A percentile compares a stretch with the other conserved stretches of the same genome.
Evolutionary conservation across 192 early-diverging fungal genomes (phyloP).

Genomic region (Coemansia sp.): DNA sequence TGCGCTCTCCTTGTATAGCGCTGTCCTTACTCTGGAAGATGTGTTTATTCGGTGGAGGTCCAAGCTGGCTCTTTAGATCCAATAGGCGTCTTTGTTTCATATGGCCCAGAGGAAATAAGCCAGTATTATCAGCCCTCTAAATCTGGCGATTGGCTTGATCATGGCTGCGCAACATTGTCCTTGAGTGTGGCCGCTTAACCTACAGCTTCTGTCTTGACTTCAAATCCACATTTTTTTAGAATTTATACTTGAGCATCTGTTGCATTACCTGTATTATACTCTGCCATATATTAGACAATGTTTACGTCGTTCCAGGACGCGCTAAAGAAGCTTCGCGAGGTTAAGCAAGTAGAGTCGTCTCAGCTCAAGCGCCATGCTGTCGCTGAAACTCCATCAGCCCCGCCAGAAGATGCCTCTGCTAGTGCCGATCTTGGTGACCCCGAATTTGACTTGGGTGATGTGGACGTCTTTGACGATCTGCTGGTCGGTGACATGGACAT

Average conservation of each 20-base stretch:
- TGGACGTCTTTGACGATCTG: constrained; percentile 25
- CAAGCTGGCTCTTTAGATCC: not conserved
- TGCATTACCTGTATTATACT: not conserved
- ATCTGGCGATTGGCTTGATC: not conserved
- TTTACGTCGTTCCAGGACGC: constrained; percentile 35
- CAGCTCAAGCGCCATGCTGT: constrained; percentile 23
- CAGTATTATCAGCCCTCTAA: not conserved
- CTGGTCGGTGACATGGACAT: not conserved
- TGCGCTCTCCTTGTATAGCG: constrained; percentile 14
- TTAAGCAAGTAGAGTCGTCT: constrained; percentile 15
- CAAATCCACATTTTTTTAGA: not conserved
- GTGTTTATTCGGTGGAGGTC: constrained; percentile 20
- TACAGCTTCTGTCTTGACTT: not conserved
- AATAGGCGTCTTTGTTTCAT: no score
- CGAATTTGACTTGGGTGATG: constrained; percentile 27
- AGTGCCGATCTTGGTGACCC: constrained; percentile 11
- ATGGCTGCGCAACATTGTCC: not conserved
- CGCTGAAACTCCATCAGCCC: not conserved
- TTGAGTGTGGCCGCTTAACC: not conserved
- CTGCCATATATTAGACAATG: constrained; percentile 7
- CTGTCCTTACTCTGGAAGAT: constrained; percentile 21
- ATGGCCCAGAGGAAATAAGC: no score
- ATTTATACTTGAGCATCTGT: not conserved
- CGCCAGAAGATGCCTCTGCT: not conserved
- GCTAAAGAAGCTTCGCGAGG: constrained; percentile 36